Conservation (phyloP, 2,329 filamentous ascomycete genomes). For the Zymoseptoria crescenta region DNA sequence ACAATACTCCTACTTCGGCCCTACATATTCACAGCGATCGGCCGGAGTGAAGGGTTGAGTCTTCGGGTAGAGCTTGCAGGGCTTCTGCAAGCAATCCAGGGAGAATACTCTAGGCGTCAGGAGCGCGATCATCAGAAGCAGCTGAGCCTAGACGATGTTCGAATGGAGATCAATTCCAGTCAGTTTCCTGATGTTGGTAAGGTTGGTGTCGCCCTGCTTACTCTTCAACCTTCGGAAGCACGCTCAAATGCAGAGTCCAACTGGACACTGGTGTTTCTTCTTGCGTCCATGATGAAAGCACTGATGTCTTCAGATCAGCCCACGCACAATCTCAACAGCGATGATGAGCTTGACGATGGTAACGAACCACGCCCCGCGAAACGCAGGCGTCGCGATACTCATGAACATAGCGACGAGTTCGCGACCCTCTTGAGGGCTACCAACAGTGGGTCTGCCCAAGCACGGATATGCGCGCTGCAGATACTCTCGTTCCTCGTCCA, state of each 20-base stretch:
- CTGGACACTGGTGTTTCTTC: slow-evolving; percentile 33
- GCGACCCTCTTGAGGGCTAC: slow-evolving; percentile 35
- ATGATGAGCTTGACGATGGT: slow-evolving; percentile 8
- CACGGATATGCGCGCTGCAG: slow-evolving; percentile 47
- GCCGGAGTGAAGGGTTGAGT: slow-evolving; percentile 11
- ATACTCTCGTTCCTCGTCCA: slow-evolving; percentile 44
- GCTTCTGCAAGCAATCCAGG: slow-evolving; percentile 63
- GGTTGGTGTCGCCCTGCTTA: slow-evolving; percentile 11
- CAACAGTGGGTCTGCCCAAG: slow-evolving; percentile 27
- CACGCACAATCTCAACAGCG: slow-evolving; percentile 4
- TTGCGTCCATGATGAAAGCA: slow-evolving; percentile 29
- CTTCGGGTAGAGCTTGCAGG: slow-evolving; percentile 46
- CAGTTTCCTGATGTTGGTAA: slow-evolving; percentile 1
- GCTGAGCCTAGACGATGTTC: slow-evolving; percentile 71
- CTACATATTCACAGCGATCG: slow-evolving; percentile 32
- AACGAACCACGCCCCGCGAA: slow-evolving; percentile 26
- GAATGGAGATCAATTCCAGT: slow-evolving; percentile 27
- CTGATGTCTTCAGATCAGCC: slow-evolving; percentile 4
- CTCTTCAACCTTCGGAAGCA: slow-evolving; percentile 25
- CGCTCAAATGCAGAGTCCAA: slow-evolving; percentile 26
- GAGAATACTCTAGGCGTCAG: slow-evolving; percentile 66
- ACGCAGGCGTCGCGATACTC: slow-evolving; percentile 28
- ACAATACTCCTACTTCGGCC: slow-evolving; percentile 55
- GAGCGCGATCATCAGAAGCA: slow-evolving; percentile 50
- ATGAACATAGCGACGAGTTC: slow-evolving; percentile 22